phyloP scores from a whole-genome alignment of 495 filamentous ascomycete species.

The Sphaerosporella brunnea region DNA sequence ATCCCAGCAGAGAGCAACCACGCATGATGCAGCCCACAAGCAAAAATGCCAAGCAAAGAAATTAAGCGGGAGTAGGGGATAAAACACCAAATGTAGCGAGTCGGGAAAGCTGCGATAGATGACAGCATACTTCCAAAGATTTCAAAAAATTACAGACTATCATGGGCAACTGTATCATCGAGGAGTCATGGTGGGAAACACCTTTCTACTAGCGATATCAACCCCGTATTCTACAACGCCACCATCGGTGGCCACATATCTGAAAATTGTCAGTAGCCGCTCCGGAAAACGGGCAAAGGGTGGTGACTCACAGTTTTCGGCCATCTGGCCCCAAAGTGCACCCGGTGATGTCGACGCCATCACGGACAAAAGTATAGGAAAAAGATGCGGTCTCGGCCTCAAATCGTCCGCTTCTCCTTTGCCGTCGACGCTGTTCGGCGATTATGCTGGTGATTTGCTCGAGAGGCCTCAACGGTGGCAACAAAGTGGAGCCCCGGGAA shows the following conservation, averaged over 20 bases:
- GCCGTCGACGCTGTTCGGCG: constrained; percentile 4
- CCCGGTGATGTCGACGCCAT: constrained; percentile 25
- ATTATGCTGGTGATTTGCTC: constrained; percentile 1
- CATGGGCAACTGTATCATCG: too few species aligned
- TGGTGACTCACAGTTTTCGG: constrained; percentile 22
- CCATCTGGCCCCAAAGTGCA: constrained; percentile 24
- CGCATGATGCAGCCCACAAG: too few species aligned
- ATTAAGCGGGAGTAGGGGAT: too few species aligned
- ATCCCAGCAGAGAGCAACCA: too few species aligned
- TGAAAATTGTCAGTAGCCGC: constrained; percentile 2
- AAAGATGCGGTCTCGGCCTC: constrained; percentile 6
- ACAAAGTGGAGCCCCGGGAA: constrained; percentile 33
- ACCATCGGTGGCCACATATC: constrained; percentile 24
- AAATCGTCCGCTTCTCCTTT: constrained; percentile 6
- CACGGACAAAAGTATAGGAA: background rate
- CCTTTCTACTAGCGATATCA: constrained; percentile 18
- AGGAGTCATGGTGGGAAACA: constrained; percentile 16
- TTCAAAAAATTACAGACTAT: too few species aligned
- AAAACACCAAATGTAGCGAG: too few species aligned
- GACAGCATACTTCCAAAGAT: too few species aligned
- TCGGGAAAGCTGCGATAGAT: too few species aligned
- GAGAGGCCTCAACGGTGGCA: constrained; percentile 26
- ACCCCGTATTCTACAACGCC: constrained; percentile 25
- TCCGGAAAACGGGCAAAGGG: background rate
- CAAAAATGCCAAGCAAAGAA: too few species aligned